A percentile compares a stretch with the other conserved stretches of the same genome.
Evolutionary conservation across 2,329 filamentous ascomycete genomes (phyloP).

Genomic region (Tolypocladium nubicola): DNA sequence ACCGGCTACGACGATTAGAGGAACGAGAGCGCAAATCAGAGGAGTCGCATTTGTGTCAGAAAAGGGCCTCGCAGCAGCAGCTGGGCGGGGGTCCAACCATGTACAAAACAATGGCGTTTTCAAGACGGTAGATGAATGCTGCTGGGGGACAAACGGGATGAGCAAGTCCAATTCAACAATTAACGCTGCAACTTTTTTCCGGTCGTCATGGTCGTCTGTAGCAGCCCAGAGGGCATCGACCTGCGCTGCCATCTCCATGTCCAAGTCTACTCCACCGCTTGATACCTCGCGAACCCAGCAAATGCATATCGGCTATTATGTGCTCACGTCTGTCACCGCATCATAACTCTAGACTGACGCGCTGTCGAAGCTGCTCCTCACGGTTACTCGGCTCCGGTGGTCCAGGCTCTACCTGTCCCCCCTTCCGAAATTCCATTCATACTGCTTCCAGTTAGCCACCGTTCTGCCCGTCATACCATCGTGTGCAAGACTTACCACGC

Average conservation of each 20-base stretch:
- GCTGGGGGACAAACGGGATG: neutral
- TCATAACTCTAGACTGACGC: neutral
- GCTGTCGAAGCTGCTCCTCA: neutral
- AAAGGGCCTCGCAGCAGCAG: neutral
- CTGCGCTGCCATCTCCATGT: neutral
- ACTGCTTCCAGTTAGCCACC: constrained; percentile 26
- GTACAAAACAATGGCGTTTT: constrained; percentile 6
- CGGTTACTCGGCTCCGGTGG: constrained; percentile 2
- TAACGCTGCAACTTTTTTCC: neutral
- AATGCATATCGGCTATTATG: neutral
- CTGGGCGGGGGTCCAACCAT: neutral
- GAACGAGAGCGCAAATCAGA: neutral
- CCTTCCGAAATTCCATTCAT: constrained; percentile 53
- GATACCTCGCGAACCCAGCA: neutral
- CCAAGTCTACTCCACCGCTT: neutral
- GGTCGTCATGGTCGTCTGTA: neutral
- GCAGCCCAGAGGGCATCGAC: neutral
- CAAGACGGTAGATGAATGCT: neutral
- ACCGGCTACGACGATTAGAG: constrained; percentile 49
- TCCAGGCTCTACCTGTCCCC: constrained; percentile 40
- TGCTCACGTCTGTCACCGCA: neutral
- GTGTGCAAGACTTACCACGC: constrained; percentile 50
- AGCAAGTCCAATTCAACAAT: neutral
- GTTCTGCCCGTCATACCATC: neutral
- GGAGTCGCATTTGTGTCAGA: neutral